Evolutionary conservation across 1,284 basidiomycete genomes (phyloP), one percentile per base, ranked within the genome.

Genomic region (Mixia osmundae): DNA sequence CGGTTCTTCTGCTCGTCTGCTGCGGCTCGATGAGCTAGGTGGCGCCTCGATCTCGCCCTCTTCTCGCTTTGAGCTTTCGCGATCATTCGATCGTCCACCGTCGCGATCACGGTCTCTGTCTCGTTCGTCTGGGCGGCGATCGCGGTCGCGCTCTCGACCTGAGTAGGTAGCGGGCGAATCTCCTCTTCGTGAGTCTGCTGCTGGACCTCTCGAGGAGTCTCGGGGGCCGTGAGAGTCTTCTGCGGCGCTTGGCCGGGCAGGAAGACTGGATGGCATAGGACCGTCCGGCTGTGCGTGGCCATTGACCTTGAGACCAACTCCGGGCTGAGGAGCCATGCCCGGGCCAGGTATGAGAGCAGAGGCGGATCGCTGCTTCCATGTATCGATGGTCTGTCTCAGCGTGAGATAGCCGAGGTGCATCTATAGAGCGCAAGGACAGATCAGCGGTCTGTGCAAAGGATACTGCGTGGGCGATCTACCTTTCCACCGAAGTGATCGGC

Each of bases 401-500:
- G 95, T 85, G 56, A 94, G 80, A 60, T 97, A 99, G 8, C 91
- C 91, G 50, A 97, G 60, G 63, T 97, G 91, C 83, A 97, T 91
- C 85, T 89, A 53, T 12, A 25, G n/a, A 27, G 6, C 18, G 9
- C 41, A 36, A 42, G 40, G 33, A 35, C 6, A 21, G 27, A 9
- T 7, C 35, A n/a, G n/a, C n/a, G n/a, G n/a, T n/a, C n/a, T n/a
- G 10, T 30, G 30, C 29, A 46, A 30, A n/a, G n/a, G 31, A 22
- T 7, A 19, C 15, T 26, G 15, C 30, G 21, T 11, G 15, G 20
- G 12, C 9, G 12, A 49, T 70, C 54, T 50, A 82, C 85, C 65
- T 97, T 97, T 50, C 91, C 91, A 60, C 91, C 91, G 61, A 99
- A 99, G 59, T 99, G 91, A 62, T 99, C 91, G 35, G 91, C 91